Base-by-base conservation (phyloP, 192 early-diverging fungal species). In the Rhizoclosmatium globosum region DNA sequence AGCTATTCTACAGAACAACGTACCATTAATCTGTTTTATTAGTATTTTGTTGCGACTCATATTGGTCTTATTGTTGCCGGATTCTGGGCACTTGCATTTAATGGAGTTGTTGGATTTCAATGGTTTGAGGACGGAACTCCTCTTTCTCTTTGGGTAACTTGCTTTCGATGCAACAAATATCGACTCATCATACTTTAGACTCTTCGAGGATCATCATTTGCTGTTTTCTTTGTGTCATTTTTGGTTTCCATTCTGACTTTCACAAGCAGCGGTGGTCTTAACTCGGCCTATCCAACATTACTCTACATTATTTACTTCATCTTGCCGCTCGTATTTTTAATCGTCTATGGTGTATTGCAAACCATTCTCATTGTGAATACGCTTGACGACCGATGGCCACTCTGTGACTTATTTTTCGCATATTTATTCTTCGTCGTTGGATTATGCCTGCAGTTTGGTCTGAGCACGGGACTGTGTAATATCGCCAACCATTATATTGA, bases 91-190 rank as follows among this genome's bases (percentile, higher is more conserved):
- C 78, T 97, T 80, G 86, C 96, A 48, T 83, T 97, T 57, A 97
- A 96, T 82, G 95, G 94, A 48, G 93, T 97, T 81, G 92, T 97
- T 57, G 94, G 94, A 4, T 97, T 95, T 88, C 94, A 96, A 87
- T 97, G 94, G 90, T 88, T 92, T 9, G 95, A 97, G 76, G 96
- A 97, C 83, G 95, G 95, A 71, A 95, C 94, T 3, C 89, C 93
- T 11, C 71, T 89, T 69, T 97, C 96, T 19, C 89, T 97, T 59
- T 97, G 95, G 94, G 94, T 94, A 91, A 44, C 65, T 3, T 31
- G 13, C 57, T 4, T 64, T 11, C 9, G 9, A 47, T 75, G 31
- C 39, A 31, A 43, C 46, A 4, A 11, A 13, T 23, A 21, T 67
- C 17, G 39, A 47, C 38, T 41, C 73, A 64, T 64, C 15, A 9